Conservation (phyloP, 352 stramenopile species). For the Globisporangium camurandrum region DNA sequence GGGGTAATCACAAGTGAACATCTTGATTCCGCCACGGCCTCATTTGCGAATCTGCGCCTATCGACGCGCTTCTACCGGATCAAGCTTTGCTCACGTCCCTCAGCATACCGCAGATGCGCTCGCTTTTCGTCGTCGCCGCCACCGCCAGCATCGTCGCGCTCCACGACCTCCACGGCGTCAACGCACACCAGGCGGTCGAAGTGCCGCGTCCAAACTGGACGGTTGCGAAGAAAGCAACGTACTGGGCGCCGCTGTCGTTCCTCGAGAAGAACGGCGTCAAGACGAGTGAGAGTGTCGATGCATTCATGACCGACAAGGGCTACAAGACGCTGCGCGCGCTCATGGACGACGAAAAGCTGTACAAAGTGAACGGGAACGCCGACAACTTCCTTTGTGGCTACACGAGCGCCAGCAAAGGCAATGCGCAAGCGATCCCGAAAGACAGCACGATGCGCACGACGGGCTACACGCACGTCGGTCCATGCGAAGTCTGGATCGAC, state of each 20-base stretch:
- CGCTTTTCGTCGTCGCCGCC: not conserved
- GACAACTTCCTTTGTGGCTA: constrained; percentile 14
- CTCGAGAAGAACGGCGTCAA: constrained; percentile 23
- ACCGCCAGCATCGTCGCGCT: constrained; percentile 5
- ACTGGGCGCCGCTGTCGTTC: constrained; percentile 18
- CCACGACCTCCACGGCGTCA: not conserved
- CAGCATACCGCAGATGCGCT: too few relatives aligned
- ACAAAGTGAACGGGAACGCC: constrained; percentile 13
- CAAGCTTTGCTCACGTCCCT: too few relatives aligned
- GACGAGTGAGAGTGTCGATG: constrained; percentile 10
- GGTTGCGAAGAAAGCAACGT: constrained; percentile 11
- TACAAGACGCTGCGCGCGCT: constrained; percentile 14
- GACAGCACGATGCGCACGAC: constrained; percentile 29
- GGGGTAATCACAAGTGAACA: too few relatives aligned
- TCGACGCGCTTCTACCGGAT: too few relatives aligned
- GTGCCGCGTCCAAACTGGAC: constrained; percentile 13
- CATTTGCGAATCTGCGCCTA: too few relatives aligned
- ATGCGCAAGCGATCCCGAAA: constrained; percentile 11
- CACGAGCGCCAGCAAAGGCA: constrained; percentile 9
- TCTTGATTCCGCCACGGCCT: too few relatives aligned
- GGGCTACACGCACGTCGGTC: constrained; percentile 50
- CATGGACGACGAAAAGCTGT: constrained; percentile 15
- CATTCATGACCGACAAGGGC: constrained; percentile 11
- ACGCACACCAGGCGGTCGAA: constrained; percentile 10
- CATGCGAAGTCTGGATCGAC: constrained; percentile 54